A percentile compares a stretch with the other conserved stretches of the same genome.
Conservation (phyloP, 495 filamentous ascomycete species). For the Neurospora hispaniola region DNA sequence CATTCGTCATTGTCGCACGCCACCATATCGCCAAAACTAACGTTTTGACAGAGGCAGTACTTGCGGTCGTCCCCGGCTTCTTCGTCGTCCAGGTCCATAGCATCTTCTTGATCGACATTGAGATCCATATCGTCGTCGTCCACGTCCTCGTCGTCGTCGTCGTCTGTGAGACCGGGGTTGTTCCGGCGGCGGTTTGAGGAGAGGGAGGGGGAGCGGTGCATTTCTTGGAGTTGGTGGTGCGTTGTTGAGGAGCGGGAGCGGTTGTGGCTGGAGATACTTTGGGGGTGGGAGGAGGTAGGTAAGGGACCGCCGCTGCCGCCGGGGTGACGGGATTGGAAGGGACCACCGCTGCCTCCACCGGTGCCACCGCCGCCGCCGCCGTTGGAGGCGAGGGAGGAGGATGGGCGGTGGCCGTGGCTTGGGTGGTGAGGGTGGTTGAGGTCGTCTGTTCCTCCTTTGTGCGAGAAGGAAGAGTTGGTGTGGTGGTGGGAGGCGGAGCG, state of each 20-base stretch:
- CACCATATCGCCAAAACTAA: constrained; percentile 96
- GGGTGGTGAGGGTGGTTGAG: neutral
- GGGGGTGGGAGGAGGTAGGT: neutral
- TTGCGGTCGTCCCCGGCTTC: constrained; percentile 79
- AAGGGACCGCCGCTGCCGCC: too few relatives aligned
- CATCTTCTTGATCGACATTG: constrained; percentile 38
- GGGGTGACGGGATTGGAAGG: constrained; percentile 1
- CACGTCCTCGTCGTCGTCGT: neutral
- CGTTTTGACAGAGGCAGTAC: constrained; percentile 87
- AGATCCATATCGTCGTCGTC: neutral
- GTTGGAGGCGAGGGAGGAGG: neutral
- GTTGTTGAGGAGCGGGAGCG: neutral
- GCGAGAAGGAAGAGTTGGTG: neutral
- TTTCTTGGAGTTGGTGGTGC: neutral
- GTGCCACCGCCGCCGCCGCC: constrained; percentile 1
- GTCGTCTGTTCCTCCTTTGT: constrained; percentile 6
- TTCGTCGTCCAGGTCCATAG: constrained; percentile 68
- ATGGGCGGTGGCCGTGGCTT: neutral
- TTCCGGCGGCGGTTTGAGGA: neutral
- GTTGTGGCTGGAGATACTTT: too few relatives aligned
- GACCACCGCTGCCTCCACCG: neutral
- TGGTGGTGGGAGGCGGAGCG: constrained; percentile 8
- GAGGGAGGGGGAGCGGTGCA: neutral
- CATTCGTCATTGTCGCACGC: constrained; percentile 92
- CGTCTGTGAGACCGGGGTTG: neutral